These are phyloP conservation scores for Suillus sp. DNA, from an alignment of 768 basidiomycete species.

Conservation along the genomic window DNA sequence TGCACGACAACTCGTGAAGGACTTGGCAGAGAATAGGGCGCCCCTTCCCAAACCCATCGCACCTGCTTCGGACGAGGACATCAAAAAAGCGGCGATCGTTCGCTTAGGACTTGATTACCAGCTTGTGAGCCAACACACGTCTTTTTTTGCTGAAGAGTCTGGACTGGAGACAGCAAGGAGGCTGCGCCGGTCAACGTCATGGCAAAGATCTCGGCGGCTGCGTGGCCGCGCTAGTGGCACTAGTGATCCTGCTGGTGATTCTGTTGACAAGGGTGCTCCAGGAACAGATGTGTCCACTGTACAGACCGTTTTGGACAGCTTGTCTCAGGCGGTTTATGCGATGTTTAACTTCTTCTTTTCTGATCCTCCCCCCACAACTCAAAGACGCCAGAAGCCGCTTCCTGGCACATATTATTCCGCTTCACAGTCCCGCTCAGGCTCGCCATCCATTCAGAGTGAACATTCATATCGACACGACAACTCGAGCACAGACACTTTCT, in stretches of 20 bases:
- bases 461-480: slow-evolving; percentile 24
- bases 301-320: slow-evolving; percentile 21
- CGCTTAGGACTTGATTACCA: slow-evolving; percentile 53
- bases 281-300: slow-evolving; percentile 15
- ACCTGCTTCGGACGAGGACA: slow-evolving; percentile 32
- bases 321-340: slow-evolving; percentile 22
- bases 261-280: neutral
- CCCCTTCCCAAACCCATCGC: slow-evolving; percentile 35
- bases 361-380: slow-evolving; percentile 6
- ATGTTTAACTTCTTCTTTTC: slow-evolving; percentile 17
- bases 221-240: neutral
- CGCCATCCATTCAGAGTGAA: slow-evolving; percentile 11
- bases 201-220: slow-evolving; percentile 24
- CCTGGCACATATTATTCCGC: slow-evolving; percentile 30
- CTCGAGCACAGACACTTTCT: slow-evolving; percentile 39
- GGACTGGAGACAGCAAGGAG: slow-evolving; percentile 26
- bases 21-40: slow-evolving; percentile 40
- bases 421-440: slow-evolving; percentile 20
- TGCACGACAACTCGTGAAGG: slow-evolving; percentile 56
- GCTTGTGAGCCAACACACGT: slow-evolving; percentile 53
- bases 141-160: slow-evolving; percentile 55
- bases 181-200: slow-evolving; percentile 5
- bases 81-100: slow-evolving; percentile 48
- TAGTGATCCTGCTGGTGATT: neutral
- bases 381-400: slow-evolving; percentile 11